phyloP scores from a whole-genome alignment of 1,284 basidiomycete species.

The Puccinia polysora region DNA sequence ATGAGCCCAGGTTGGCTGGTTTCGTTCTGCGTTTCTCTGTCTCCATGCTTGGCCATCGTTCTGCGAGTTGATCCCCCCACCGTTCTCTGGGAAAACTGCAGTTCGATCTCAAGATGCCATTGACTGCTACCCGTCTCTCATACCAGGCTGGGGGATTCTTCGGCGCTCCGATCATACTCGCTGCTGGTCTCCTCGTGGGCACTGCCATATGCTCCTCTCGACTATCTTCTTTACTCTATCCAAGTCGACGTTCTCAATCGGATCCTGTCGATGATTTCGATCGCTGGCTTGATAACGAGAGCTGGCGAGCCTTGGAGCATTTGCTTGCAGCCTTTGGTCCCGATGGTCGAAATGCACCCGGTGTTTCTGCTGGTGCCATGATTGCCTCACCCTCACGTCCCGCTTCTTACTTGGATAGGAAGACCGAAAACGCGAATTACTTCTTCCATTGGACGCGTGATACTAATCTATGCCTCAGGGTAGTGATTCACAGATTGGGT shows the following conservation, averaged over 20 bases:
- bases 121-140: too few relatives aligned
- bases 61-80: too few relatives aligned
- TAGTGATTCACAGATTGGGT: conserved; percentile 36
- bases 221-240: not conserved
- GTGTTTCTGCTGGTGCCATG: conserved; percentile 44
- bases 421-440: conserved; percentile 46
- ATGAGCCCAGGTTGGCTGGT: too few relatives aligned
- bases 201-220: too few relatives aligned
- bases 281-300: not conserved
- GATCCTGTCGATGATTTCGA: conserved; percentile 6
- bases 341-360: conserved; percentile 44
- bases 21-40: too few relatives aligned
- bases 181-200: too few relatives aligned
- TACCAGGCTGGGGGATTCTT: too few relatives aligned
- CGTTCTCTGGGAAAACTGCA: too few relatives aligned
- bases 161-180: too few relatives aligned
- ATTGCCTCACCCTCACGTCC: conserved; percentile 45
- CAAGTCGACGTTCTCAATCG: not conserved
- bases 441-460: conserved; percentile 47
- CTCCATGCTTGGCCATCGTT: too few relatives aligned
- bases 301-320: conserved; percentile 1
- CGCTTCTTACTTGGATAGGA: conserved; percentile 37
- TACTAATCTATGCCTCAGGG: conserved; percentile 44
- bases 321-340: conserved; percentile 46
- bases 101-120: too few relatives aligned